These are phyloP conservation scores for Pyricularia sp. DNA, from an alignment of 2,329 filamentous ascomycete species.

Conservation along the genomic window DNA sequence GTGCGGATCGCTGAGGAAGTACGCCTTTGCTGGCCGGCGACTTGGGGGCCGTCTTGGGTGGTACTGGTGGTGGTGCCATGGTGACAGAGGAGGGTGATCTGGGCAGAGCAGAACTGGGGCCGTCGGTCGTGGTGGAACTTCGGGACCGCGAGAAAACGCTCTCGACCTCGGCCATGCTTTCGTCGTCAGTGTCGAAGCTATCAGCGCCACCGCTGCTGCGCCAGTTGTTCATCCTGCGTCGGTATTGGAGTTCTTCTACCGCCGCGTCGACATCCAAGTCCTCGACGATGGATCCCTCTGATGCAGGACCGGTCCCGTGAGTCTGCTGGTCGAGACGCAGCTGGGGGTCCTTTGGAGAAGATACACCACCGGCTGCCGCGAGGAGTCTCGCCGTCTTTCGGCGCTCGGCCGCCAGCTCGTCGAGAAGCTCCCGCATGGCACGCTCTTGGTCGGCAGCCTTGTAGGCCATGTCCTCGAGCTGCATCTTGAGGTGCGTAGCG, in stretches of 20 bases:
- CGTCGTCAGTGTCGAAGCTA: constrained; percentile 41
- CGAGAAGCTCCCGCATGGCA: constrained; percentile 32
- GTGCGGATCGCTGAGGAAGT: constrained; percentile 4
- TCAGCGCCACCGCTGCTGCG: constrained; percentile 26
- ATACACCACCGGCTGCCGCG: background rate
- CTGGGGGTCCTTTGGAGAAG: background rate
- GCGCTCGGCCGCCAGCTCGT: constrained; percentile 36
- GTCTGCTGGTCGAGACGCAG: constrained; percentile 27
- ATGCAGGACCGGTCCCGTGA: constrained; percentile 13
- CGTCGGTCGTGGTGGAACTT: constrained; percentile 36
- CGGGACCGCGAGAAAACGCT: constrained; percentile 54
- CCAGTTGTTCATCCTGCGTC: constrained; percentile 26
- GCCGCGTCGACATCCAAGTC: constrained; percentile 43
- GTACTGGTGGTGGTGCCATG: constrained; percentile 8
- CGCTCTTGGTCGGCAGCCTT: constrained; percentile 44
- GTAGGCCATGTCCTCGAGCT: constrained; percentile 49
- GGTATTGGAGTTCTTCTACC: constrained; percentile 37
- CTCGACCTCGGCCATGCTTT: constrained; percentile 27
- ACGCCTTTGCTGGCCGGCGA: constrained; percentile 3
- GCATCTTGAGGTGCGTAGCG: constrained; percentile 43
- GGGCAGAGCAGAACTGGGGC: constrained; percentile 3
- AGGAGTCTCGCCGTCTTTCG: constrained; percentile 24
- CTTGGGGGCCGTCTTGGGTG: background rate
- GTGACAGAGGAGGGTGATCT: constrained; percentile 7
- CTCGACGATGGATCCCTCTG: constrained; percentile 33